Evolutionary conservation across 495 filamentous ascomycete species (phyloP).

Genomic region (Aspergillus bertholletiae): DNA sequence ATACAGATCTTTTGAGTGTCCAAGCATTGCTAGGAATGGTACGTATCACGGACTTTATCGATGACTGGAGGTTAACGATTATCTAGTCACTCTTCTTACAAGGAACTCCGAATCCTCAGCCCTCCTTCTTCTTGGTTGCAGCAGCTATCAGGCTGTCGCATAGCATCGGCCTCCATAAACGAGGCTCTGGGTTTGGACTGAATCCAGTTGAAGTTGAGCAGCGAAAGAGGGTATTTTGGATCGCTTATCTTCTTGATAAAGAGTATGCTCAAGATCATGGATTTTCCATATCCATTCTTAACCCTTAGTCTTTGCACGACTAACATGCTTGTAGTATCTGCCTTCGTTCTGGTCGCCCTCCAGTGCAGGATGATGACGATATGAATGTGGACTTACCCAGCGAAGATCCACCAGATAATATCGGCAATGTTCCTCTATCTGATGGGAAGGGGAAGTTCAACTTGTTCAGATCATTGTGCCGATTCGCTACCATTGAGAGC

Average conservation of each 20-base stretch:
- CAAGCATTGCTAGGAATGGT: constrained; percentile 94
- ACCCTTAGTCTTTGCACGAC: not conserved
- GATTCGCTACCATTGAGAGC: constrained; percentile 86
- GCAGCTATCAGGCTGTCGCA: constrained; percentile 90
- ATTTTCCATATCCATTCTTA: not conserved
- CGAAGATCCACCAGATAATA: constrained; percentile 83
- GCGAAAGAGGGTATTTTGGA: constrained; percentile 96
- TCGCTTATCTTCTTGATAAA: constrained; percentile 93
- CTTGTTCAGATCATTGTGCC: constrained; percentile 85
- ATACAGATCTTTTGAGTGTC: constrained; percentile 94
- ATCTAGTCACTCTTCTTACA: constrained; percentile 84
- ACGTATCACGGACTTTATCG: constrained; percentile 12
- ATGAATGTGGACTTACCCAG: constrained; percentile 97
- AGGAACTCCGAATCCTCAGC: constrained; percentile 95
- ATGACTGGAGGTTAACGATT: constrained; percentile 6
- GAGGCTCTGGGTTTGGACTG: constrained; percentile 84
- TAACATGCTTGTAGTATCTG: constrained; percentile 58
- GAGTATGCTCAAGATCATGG: constrained; percentile 50
- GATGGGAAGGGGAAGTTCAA: constrained; percentile 94
- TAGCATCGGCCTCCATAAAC: constrained; percentile 92
- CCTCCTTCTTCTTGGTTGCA: constrained; percentile 88
- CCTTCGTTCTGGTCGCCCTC: constrained; percentile 85
- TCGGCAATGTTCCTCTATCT: constrained; percentile 86
- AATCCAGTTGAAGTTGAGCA: constrained; percentile 91
- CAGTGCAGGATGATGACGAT: constrained; percentile 94